Evolutionary conservation across 306 rosid species (phyloP).

Genomic region (Pachyrhizus erosus): DNA sequence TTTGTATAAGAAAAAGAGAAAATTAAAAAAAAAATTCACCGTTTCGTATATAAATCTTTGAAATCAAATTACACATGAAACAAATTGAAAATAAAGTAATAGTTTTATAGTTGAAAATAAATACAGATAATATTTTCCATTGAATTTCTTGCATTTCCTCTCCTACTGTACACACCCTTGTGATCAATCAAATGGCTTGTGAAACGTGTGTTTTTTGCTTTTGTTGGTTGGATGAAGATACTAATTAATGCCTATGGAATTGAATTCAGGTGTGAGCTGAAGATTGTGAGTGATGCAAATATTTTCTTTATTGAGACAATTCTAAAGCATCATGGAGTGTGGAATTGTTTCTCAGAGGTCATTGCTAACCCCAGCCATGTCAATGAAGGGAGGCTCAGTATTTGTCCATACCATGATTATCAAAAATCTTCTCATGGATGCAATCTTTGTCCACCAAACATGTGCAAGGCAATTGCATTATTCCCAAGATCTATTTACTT

Average conservation of each 20-base stretch:
- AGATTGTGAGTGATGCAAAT: conserved; percentile 72
- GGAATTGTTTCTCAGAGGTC: conserved; percentile 60
- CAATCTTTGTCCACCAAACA: conserved; percentile 72
- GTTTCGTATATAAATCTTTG: too few species aligned
- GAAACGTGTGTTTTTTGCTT: not conserved
- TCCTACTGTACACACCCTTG: not conserved
- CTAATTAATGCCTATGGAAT: conserved; percentile 5
- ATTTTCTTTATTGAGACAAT: conserved; percentile 66
- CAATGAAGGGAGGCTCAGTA: conserved; percentile 60
- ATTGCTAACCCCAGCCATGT: conserved; percentile 61
- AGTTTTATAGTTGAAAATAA: too few species aligned
- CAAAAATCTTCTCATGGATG: conserved; percentile 64
- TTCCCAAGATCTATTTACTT: not conserved
- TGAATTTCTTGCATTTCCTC: too few species aligned
- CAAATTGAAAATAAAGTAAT: too few species aligned
- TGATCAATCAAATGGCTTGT: too few species aligned
- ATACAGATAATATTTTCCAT: too few species aligned
- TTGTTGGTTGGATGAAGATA: conserved; percentile 1
- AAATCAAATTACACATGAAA: too few species aligned
- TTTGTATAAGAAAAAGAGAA: too few species aligned
- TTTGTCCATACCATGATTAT: conserved; percentile 73
- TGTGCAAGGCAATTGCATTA: conserved; percentile 68
- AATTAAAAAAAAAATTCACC: too few species aligned
- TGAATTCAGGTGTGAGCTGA: conserved; percentile 67
- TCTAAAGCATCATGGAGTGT: conserved; percentile 59